Conservation (phyloP, 495 filamentous ascomycete genomes). For the Podospora bellae-mahoneyi region DNA sequence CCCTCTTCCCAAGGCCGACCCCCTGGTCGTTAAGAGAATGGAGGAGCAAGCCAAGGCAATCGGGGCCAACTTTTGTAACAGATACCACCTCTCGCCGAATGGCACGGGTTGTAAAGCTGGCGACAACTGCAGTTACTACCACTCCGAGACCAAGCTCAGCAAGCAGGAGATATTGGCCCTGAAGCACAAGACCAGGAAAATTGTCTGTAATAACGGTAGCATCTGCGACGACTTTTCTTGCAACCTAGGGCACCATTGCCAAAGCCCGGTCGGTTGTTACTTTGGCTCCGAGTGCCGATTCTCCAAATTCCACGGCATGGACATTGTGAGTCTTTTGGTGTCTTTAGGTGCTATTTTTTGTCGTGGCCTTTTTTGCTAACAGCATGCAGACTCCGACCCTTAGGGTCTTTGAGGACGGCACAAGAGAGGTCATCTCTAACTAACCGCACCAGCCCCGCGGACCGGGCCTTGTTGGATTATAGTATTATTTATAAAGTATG, state of each 20-base stretch:
- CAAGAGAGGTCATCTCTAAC: conserved; percentile 16
- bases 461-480: neutral
- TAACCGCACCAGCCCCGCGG: neutral
- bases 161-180: conserved; percentile 26
- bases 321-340: conserved; percentile 24
- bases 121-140: conserved; percentile 32
- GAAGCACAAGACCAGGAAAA: conserved; percentile 27
- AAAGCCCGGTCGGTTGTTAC: conserved; percentile 21
- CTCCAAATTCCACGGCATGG: conserved; percentile 30
- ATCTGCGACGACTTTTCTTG: conserved; percentile 31
- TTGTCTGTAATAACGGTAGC: conserved; percentile 22
- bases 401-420: conserved; percentile 30
- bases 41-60: conserved; percentile 27
- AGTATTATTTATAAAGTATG: neutral
- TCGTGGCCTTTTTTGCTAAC: neutral
- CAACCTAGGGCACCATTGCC: conserved; percentile 38
- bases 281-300: conserved; percentile 32
- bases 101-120: conserved; percentile 27
- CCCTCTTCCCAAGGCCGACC: conserved; percentile 26
- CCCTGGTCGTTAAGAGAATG: conserved; percentile 20
- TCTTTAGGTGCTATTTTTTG: conserved; percentile 14
- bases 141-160: conserved; percentile 27
- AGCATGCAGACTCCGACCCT: conserved; percentile 20
- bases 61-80: conserved; percentile 36
- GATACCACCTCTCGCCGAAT: conserved; percentile 28